Evolutionary conservation across 2,329 filamentous ascomycete genomes (phyloP).

Genomic region (Trichoderma sp.): DNA sequence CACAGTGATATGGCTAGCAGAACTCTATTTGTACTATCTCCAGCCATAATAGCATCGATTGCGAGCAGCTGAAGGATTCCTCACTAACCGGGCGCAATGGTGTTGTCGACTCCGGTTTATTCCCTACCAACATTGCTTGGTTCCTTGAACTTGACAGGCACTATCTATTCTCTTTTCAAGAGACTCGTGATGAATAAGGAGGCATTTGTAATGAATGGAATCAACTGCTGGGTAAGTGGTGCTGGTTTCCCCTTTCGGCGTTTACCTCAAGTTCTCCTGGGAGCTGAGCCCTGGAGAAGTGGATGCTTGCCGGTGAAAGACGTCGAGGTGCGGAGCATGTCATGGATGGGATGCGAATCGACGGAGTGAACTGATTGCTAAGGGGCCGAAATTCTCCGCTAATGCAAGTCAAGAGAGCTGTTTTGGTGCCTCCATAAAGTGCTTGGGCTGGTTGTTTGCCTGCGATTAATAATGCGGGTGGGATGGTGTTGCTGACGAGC

Average conservation of each 20-base stretch:
- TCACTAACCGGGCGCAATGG: background rate
- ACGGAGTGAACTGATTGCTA: background rate
- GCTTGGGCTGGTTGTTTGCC: background rate
- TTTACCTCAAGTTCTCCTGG: too few species aligned
- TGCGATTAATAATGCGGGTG: slow-evolving; percentile 1
- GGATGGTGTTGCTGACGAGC: background rate
- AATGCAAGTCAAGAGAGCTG: background rate
- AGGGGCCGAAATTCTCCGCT: background rate
- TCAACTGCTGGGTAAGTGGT: background rate
- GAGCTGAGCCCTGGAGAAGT: too few species aligned
- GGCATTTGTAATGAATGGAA: background rate
- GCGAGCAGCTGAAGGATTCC: background rate
- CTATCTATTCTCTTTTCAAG: too few species aligned
- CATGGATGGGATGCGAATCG: background rate
- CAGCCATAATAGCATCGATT: background rate
- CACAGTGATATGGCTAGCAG: background rate
- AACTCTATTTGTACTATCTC: background rate
- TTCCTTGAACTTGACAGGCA: background rate
- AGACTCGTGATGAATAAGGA: too few species aligned
- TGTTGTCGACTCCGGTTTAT: background rate
- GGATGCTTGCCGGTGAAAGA: too few species aligned
- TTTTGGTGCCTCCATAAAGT: background rate
- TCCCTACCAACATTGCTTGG: background rate
- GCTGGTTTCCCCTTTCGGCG: too few species aligned
- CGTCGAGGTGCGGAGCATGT: too few species aligned